Base-by-base conservation (phyloP, 805 yeast species). In the Candida piceae region DNA sequence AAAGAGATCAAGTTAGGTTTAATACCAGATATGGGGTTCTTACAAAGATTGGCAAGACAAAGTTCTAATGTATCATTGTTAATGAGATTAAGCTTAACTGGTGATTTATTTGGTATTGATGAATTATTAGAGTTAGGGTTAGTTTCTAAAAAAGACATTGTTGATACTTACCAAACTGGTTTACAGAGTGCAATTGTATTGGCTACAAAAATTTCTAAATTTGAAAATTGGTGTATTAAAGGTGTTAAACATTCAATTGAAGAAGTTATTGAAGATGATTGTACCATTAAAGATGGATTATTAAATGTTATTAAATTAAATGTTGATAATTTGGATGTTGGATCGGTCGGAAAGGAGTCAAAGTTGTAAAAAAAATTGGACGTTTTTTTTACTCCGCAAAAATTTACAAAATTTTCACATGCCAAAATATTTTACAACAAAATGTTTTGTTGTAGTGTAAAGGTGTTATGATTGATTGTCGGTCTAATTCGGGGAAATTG, bases 21-120 rank as follows among this genome's bases (percentile, higher is more conserved):
- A 53, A 72, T 84, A 26, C 88, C 93, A 2, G 93, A 84, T 54
- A 80, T 84, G 50, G 94, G 94, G 4, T 70, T 84, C 1, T 63
- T 84, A 40, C 89, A 84, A 58, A 67, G 90, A 52, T 50, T 82
- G 39, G 80, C 85, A 5, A 51, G 53, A 15, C 39, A 78, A 1
- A 70, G 71, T 15, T 70, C 69, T 29, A 80, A 80, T 53, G 59
- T 64, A 12, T 77, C 85, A 5, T 66, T 74, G 62, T 59, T 80
- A 42, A 70, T 69, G 53, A 83, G 80, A 46, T 58, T 75, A 32
- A 76, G 83, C 4, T 67, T 76, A 44, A 78, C 87, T 1, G 90
- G 81, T 7, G 72, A 72, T 18, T 55, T 58, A 10, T 81, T 81
- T 41, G 60, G 61, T 12, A 71, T 74, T 1, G 59, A 64, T n/a